Conservation (phyloP, 768 basidiomycete genomes). For the Lactarius hengduanensis region DNA sequence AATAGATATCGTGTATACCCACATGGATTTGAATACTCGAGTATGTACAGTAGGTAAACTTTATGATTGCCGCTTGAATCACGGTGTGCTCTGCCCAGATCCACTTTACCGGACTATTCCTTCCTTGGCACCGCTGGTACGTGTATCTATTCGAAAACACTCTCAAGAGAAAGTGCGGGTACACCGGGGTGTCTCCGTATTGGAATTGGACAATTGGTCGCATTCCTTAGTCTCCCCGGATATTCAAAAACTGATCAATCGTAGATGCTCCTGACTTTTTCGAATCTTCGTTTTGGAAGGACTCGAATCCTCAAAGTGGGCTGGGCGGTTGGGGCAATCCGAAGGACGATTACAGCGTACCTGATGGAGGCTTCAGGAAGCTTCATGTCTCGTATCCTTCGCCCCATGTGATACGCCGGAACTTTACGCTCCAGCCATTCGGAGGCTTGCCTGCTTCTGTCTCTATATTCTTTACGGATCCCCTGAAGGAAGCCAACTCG, state of each 20-base stretch:
- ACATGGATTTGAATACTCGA: slow-evolving; percentile 33
- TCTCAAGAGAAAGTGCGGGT: slow-evolving; percentile 32
- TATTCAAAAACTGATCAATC: background rate
- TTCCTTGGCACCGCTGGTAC: slow-evolving; percentile 35
- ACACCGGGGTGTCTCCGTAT: slow-evolving; percentile 31
- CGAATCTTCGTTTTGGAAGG: slow-evolving; percentile 29
- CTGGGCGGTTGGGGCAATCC: slow-evolving; percentile 35
- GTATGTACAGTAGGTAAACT: background rate
- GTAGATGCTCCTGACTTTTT: slow-evolving; percentile 32
- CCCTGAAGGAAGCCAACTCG: slow-evolving; percentile 30
- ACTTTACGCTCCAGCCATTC: slow-evolving; percentile 37
- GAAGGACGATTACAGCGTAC: slow-evolving; percentile 29
- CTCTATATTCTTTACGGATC: slow-evolving; percentile 28
- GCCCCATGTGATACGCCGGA: slow-evolving; percentile 37
- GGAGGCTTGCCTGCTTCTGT: background rate
- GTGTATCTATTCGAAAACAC: slow-evolving; percentile 29
- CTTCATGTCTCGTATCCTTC: slow-evolving; percentile 36
- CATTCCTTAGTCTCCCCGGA: background rate
- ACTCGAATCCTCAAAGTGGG: slow-evolving; percentile 30
- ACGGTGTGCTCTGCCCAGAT: slow-evolving; percentile 23
- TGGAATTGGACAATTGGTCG: slow-evolving; percentile 35
- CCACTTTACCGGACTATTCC: slow-evolving; percentile 32
- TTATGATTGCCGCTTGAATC: background rate
- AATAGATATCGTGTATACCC: slow-evolving; percentile 31
- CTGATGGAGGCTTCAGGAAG: slow-evolving; percentile 35